A percentile compares a stretch with the other conserved stretches of the same genome.
These are phyloP conservation scores for Scedosporium apiospermum DNA, from an alignment of 2,329 filamentous ascomycete species.

Conservation along the genomic window DNA sequence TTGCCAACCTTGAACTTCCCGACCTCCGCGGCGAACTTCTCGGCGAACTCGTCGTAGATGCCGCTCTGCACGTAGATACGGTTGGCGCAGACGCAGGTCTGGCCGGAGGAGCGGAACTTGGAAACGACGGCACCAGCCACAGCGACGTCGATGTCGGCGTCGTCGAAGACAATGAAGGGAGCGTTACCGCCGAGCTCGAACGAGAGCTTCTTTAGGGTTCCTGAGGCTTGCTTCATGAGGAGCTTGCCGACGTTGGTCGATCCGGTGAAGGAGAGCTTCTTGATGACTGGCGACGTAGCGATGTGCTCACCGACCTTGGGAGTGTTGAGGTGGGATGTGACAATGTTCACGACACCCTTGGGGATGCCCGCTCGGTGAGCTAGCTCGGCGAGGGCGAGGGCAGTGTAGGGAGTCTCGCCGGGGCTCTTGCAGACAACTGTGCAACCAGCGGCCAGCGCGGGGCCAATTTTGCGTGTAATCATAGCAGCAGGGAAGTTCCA, in stretches of 20 bases:
- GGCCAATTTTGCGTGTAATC: conserved; percentile 36
- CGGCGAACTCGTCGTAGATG: conserved; percentile 48
- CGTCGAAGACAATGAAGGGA: conserved; percentile 69
- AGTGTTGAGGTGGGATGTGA: conserved; percentile 71
- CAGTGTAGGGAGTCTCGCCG: conserved; percentile 80
- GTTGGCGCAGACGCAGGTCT: conserved; percentile 61
- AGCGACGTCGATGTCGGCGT: conserved; percentile 59
- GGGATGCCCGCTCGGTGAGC: conserved; percentile 78
- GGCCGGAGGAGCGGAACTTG: conserved; percentile 64
- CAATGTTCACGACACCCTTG: conserved; percentile 76
- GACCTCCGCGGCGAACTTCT: conserved; percentile 40
- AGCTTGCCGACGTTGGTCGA: conserved; percentile 34
- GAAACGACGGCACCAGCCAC: conserved; percentile 56
- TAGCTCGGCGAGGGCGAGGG: conserved; percentile 75
- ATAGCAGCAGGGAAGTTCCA: conserved; percentile 52
- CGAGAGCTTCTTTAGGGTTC: conserved; percentile 63
- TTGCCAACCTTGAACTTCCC: conserved; percentile 47
- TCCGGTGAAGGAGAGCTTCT: conserved; percentile 67
- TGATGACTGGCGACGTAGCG: conserved; percentile 32
- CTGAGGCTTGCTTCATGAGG: conserved; percentile 61
- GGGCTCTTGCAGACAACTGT: conserved; percentile 80
- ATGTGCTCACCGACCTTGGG: conserved; percentile 59
- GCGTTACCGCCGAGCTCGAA: conserved; percentile 69
- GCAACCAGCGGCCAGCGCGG: conserved; percentile 60
- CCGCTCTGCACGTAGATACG: conserved; percentile 50